These are phyloP conservation scores for Gleditsia sinensis DNA, from an alignment of 306 rosid genomes.

Conservation along the genomic window DNA sequence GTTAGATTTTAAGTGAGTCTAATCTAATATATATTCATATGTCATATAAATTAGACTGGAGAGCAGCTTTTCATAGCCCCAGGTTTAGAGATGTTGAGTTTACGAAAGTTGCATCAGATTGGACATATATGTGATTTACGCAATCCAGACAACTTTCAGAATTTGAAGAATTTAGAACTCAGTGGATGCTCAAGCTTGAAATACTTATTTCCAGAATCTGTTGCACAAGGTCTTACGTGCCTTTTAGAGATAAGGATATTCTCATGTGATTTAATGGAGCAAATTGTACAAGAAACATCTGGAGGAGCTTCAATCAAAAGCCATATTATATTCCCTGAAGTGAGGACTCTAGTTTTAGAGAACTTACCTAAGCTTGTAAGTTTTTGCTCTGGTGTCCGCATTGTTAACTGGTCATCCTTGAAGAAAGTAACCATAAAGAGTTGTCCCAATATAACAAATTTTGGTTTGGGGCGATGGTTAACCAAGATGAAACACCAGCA, in stretches of 20 bases:
- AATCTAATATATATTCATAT: too few relatives aligned
- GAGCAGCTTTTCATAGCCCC: neutral
- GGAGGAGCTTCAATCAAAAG: neutral
- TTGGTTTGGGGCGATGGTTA: neutral
- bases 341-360: neutral
- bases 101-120: neutral
- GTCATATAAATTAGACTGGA: neutral
- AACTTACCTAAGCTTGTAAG: neutral
- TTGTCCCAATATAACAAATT: neutral
- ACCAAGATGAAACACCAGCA: neutral
- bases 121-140: neutral
- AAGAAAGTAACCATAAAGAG: neutral
- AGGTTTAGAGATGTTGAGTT: neutral
- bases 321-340: neutral
- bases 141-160: neutral
- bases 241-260: constrained; percentile 14
- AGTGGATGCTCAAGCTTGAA: neutral
- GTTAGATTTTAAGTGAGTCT: neutral
- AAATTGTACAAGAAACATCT: neutral
- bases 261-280: neutral
- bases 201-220: constrained; percentile 17
- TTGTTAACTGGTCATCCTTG: neutral
- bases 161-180: constrained; percentile 17
- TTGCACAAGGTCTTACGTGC: constrained; percentile 21
- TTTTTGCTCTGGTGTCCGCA: neutral